Evolutionary conservation across 2,329 filamentous ascomycete species (phyloP).

Genomic region (Aspergillus thermomutatus): DNA sequence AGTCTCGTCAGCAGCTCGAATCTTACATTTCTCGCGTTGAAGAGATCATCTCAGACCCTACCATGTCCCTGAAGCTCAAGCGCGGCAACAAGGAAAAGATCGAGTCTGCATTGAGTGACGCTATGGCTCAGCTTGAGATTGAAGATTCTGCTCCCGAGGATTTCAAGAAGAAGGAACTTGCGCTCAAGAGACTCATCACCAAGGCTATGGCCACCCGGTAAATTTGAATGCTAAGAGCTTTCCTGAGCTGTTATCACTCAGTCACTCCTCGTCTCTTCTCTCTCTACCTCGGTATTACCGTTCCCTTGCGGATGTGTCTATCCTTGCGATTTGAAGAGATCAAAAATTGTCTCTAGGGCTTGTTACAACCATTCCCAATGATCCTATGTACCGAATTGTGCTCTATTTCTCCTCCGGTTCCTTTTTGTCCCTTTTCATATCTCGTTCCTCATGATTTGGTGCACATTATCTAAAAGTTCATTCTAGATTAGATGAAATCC

Average conservation of each 20-base stretch:
- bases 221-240: conserved; percentile 26
- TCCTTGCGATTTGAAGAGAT: neutral
- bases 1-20: conserved; percentile 98
- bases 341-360: neutral
- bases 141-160: conserved; percentile 89
- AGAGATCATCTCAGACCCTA: conserved; percentile 97
- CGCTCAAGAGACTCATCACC: conserved; percentile 94
- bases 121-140: conserved; percentile 96
- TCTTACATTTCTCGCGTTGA: conserved; percentile 98
- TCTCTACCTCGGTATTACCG: neutral
- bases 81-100: conserved; percentile 99
- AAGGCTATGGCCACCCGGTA: conserved; percentile 96
- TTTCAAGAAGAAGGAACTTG: conserved; percentile 99
- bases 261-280: neutral
- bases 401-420: neutral
- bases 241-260: neutral
- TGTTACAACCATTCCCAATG: neutral
- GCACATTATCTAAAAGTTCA: conserved; percentile 28
- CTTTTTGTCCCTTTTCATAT: neutral
- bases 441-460: conserved; percentile 13
- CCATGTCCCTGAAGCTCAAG: conserved; percentile 95
- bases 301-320: neutral
- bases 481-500: conserved; percentile 28
- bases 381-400: neutral
- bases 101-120: conserved; percentile 91